Percentiles rank a stretch among this genome's conserved stretches.
Conservation (phyloP, 305 asterid genomes). For the Fraxinus sp. region DNA sequence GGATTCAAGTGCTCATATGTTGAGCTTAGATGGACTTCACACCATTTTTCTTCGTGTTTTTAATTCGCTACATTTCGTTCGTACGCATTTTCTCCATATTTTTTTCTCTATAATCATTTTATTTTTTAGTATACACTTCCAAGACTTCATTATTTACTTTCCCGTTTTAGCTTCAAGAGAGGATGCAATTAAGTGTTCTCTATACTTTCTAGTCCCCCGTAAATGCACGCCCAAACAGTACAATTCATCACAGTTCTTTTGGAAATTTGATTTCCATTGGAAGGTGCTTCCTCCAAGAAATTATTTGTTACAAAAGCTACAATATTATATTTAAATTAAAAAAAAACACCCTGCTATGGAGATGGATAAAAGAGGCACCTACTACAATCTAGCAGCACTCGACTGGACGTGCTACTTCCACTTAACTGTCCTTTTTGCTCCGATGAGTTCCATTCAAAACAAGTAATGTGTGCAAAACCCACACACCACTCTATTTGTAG, state of each 20-base stretch:
- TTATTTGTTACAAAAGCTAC: background rate
- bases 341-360: background rate
- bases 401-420: background rate
- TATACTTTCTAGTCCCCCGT: background rate
- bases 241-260: background rate
- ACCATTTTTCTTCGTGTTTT: background rate
- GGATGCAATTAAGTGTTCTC: background rate
- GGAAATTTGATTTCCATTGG: background rate
- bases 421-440: background rate
- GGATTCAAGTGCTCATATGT: constrained; percentile 32
- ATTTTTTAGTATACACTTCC: background rate
- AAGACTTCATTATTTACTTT: background rate
- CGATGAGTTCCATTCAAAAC: background rate
- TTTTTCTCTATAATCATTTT: background rate
- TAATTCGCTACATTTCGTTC: background rate
- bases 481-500: background rate
- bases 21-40: background rate
- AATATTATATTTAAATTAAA: background rate
- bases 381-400: background rate
- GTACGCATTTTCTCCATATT: background rate
- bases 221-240: background rate
- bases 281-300: background rate
- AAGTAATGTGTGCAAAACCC: background rate
- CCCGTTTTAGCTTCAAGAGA: background rate
- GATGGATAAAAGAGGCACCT: background rate